phyloP scores from a whole-genome alignment of 768 basidiomycete species.

The Amanita pseudoporphyria region DNA sequence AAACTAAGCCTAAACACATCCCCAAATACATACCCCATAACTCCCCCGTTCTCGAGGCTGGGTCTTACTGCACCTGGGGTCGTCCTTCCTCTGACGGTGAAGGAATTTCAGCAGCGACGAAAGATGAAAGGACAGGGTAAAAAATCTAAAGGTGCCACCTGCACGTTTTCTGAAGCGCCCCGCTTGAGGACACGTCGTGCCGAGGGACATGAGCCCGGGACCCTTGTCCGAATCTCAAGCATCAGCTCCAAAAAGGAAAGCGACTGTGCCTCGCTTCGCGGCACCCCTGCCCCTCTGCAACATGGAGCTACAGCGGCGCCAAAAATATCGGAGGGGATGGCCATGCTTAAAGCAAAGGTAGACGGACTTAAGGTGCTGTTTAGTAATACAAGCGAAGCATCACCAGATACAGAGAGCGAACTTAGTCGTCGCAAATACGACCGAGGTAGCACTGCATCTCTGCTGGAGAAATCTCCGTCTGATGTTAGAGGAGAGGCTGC shows the following conservation, averaged over 20 bases:
- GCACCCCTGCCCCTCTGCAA: not conserved
- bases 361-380: not conserved
- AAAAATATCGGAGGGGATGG: not conserved
- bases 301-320: not conserved
- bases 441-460: not conserved
- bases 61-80: slow-evolving; percentile 23
- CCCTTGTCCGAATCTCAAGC: not conserved
- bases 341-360: not conserved
- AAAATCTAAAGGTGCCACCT: not conserved
- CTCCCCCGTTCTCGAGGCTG: slow-evolving; percentile 32
- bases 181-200: not conserved
- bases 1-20: slow-evolving; percentile 11
- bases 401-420: not conserved
- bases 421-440: not conserved
- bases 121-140: not conserved
- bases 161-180: not conserved
- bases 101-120: slow-evolving; percentile 16
- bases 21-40: slow-evolving; percentile 23
- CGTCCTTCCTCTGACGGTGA: slow-evolving; percentile 32
- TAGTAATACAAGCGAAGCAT: not conserved
- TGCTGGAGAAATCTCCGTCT: not conserved
- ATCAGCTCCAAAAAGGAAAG: not conserved
- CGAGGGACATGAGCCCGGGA: too few relatives aligned
- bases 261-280: not conserved
- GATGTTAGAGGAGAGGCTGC: not conserved